Conservation (phyloP, 495 filamentous ascomycete genomes). For the Peziza echinospora region DNA sequence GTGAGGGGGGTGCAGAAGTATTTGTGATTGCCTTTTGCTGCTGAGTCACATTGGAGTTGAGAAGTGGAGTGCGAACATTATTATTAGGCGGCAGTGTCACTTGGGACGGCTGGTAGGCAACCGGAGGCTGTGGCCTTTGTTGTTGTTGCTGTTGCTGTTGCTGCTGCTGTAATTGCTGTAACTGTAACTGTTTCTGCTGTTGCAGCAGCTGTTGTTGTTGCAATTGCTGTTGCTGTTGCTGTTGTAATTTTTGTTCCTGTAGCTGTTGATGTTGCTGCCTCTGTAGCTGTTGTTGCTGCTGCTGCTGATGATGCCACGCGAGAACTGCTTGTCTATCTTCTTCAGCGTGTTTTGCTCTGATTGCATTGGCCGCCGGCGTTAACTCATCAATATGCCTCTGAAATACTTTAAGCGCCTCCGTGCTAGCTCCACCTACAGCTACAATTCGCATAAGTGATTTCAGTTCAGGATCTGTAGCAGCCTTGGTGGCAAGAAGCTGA, state of each 20-base stretch:
- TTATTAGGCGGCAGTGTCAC: too few species aligned
- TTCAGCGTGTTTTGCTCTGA: neutral
- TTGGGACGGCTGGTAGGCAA: neutral
- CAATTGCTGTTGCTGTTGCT: constrained; percentile 6
- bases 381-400: constrained; percentile 85
- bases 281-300: constrained; percentile 8
- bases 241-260: constrained; percentile 4
- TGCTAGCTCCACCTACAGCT: constrained; percentile 61
- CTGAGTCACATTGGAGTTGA: too few species aligned
- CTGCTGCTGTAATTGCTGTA: constrained; percentile 7
- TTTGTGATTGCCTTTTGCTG: too few species aligned
- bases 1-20: too few species aligned
- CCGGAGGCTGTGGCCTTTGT: neutral
- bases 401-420: constrained; percentile 64
- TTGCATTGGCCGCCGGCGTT: constrained; percentile 20
- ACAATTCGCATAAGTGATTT: constrained; percentile 93
- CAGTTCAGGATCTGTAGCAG: constrained; percentile 66
- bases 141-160: neutral
- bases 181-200: neutral
- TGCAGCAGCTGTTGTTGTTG: constrained; percentile 1
- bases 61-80: too few species aligned
- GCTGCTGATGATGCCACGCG: constrained; percentile 2
- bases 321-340: neutral
- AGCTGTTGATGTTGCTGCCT: constrained; percentile 4
- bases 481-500: constrained; percentile 69